Conservation (phyloP, 352 stramenopile genomes). For the Phytophthora citricola region DNA sequence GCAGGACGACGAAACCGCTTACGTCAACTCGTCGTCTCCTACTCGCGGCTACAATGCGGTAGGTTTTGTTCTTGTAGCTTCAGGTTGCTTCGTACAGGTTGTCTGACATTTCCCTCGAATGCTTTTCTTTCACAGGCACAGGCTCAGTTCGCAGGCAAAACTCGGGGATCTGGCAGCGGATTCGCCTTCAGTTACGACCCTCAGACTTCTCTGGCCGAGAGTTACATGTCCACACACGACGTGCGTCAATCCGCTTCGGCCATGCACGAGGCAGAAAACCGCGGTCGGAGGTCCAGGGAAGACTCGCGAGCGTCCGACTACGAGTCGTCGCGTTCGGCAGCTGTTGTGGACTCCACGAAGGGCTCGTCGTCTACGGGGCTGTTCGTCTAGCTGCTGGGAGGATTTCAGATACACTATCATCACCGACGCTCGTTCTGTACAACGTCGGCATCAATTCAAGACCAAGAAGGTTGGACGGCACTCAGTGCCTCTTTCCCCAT, state of each 20-base stretch:
- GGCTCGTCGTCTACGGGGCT: slow-evolving; percentile 45
- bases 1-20: slow-evolving; percentile 44
- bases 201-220: slow-evolving; percentile 79
- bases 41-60: slow-evolving; percentile 34
- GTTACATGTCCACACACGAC: slow-evolving; percentile 80
- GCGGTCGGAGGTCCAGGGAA: slow-evolving; percentile 68
- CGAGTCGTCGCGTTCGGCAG: slow-evolving; percentile 30
- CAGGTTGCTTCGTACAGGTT: neutral
- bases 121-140: slow-evolving; percentile 10
- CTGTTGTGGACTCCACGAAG: slow-evolving; percentile 43
- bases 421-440: slow-evolving; percentile 28
- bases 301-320: slow-evolving; percentile 81
- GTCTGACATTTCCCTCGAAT: slow-evolving; percentile 13
- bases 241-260: slow-evolving; percentile 61
- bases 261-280: slow-evolving; percentile 69
- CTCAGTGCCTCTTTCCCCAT: neutral
- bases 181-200: slow-evolving; percentile 88
- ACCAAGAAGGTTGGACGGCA: neutral
- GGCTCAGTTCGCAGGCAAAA: slow-evolving; percentile 39
- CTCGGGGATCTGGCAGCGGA: slow-evolving; percentile 71
- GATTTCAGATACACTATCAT: slow-evolving; percentile 38
- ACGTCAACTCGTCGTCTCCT: slow-evolving; percentile 52
- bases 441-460: slow-evolving; percentile 15
- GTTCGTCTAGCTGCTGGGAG: slow-evolving; percentile 40
- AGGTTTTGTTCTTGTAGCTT: slow-evolving; percentile 12